Evolutionary conservation across 331 rosid genomes (phyloP).

Genomic region (Dryas integrifolia): DNA sequence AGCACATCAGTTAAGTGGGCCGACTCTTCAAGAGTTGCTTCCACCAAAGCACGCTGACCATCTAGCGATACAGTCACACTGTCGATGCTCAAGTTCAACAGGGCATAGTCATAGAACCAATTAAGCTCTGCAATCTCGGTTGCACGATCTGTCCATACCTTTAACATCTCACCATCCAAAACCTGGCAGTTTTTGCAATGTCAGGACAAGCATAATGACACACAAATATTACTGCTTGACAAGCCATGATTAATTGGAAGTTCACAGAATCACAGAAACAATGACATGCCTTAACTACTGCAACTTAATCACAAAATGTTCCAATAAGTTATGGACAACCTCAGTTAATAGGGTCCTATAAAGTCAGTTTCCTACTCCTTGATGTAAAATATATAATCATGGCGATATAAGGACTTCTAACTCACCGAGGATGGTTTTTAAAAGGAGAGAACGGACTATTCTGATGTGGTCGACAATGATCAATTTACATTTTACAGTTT

Average conservation of each 20-base stretch:
- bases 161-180: constrained; percentile 94
- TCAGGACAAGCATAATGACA: constrained; percentile 12
- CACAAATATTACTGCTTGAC: background rate
- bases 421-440: no score
- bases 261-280: background rate
- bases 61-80: constrained; percentile 75
- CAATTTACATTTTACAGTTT: no score
- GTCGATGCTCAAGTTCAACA: constrained; percentile 69
- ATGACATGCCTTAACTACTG: background rate
- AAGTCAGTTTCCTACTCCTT: background rate
- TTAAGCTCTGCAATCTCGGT: constrained; percentile 78
- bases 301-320: background rate
- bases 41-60: constrained; percentile 80
- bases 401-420: no score
- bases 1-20: constrained; percentile 61
- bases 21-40: constrained; percentile 78
- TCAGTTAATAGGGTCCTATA: background rate
- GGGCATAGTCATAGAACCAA: constrained; percentile 74
- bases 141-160: constrained; percentile 91
- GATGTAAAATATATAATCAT: background rate
- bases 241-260: background rate
- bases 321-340: background rate
- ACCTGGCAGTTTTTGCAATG: constrained; percentile 43
- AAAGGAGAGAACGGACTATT: no score
- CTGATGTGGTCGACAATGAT: no score